Evolutionary conservation across 2,329 filamentous ascomycete genomes (phyloP), one percentile per base, ranked within the genome.

Genomic region (Penicillium aurantiogriseum): DNA sequence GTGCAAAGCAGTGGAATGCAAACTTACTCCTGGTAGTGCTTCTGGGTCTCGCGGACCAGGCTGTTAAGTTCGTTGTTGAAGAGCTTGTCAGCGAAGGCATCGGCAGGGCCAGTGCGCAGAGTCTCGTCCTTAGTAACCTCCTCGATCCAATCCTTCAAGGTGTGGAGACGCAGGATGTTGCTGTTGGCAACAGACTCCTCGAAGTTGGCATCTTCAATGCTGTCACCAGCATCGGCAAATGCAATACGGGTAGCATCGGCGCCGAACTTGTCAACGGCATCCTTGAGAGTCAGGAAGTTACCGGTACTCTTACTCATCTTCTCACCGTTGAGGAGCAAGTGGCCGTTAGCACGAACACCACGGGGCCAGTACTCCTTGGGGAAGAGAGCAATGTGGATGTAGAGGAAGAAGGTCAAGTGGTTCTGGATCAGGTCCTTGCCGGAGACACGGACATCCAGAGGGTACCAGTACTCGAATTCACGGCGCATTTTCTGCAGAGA

Each of bases 261-360:
- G 69, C 94, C 94, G 68, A 94, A 99, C 76, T 99, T 99, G 67
- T 87, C 84, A 15, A 93, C 88, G 31, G 92, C 84, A 61, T 97
- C 90, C 53, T 87, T 84, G 51, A 97, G 81, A 11, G 94, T 97
- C 74, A 99, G 83, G 81, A 99, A 99, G 79, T 97, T 99, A 61
- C 94, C 94, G 0, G 92, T 97, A 53, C 89, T 93, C 81, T 99
- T 99, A 74, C 87, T 89, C 94, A 99, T 99, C 84, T 99, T 99
- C 74, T 96, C 91, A 49, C 93, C 93, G 74, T 99, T 99, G 63
- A 99, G 82, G 75, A 96, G 86, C 69, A 97, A 79, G 77, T 97
- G 93, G 1, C 94, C 94, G 71, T 99, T 99, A 61, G 90, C 88
- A 63, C 94, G 89, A 64, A 97, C 83, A 61, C 87, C 87, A 51